phyloP scores from a whole-genome alignment of 148 eudicot genomes.

The Rhododendron griersonianum region DNA sequence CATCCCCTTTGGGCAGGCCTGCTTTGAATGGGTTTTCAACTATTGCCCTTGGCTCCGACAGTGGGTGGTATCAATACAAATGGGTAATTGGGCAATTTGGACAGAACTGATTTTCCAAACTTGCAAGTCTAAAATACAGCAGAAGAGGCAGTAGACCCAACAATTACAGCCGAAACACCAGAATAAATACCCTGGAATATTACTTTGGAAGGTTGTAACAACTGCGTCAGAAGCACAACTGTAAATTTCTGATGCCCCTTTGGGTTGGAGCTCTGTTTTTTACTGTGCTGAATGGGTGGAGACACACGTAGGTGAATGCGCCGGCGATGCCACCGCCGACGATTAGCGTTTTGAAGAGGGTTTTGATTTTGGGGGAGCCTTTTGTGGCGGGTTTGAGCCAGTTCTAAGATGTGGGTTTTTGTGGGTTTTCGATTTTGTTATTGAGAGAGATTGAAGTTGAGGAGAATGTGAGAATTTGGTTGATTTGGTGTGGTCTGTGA shows the following conservation, averaged over 20 bases:
- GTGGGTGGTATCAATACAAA: slow-evolving; percentile 68
- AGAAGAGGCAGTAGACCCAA: slow-evolving; percentile 71
- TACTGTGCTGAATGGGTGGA: slow-evolving; percentile 77
- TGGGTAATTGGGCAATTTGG: slow-evolving; percentile 52
- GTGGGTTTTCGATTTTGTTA: slow-evolving; percentile 17
- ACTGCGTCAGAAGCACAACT: slow-evolving; percentile 54
- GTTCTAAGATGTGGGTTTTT: slow-evolving; percentile 32
- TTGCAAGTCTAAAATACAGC: slow-evolving; percentile 89
- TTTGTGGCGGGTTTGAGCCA: slow-evolving; percentile 40
- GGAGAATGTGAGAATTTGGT: slow-evolving; percentile 33
- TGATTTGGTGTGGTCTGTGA: not conserved
- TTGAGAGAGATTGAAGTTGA: slow-evolving; percentile 53
- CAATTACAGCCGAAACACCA: slow-evolving; percentile 77
- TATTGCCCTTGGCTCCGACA: slow-evolving; percentile 89
- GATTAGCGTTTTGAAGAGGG: slow-evolving; percentile 40
- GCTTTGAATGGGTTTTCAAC: slow-evolving; percentile 74
- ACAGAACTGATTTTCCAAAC: slow-evolving; percentile 70
- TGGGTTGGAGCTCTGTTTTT: slow-evolving; percentile 72
- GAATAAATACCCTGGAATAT: slow-evolving; percentile 72
- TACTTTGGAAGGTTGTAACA: slow-evolving; percentile 53
- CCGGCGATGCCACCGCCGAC: slow-evolving; percentile 83
- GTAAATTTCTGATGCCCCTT: slow-evolving; percentile 37
- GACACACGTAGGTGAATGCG: slow-evolving; percentile 73
- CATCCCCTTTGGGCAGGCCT: slow-evolving; percentile 82
- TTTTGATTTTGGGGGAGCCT: slow-evolving; percentile 20